Conservation (phyloP, 2,329 filamentous ascomycete species). For the Eutypa lata region DNA sequence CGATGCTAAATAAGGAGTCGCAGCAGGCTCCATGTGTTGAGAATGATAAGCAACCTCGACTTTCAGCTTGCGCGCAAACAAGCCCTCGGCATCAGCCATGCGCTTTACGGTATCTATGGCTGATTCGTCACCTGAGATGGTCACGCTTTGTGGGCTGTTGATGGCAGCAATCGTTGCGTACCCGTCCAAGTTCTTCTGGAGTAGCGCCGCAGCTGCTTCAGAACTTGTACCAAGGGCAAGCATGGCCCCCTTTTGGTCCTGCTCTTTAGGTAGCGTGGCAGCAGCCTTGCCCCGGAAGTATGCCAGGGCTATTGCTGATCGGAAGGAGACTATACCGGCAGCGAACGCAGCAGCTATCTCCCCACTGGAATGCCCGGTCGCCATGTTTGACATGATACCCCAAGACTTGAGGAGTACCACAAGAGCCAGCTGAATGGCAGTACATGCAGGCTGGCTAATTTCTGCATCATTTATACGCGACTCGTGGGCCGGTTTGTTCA, state of each 20-base stretch:
- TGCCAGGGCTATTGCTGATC: slow-evolving; percentile 20
- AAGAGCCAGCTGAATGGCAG: slow-evolving; percentile 35
- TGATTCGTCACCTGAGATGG: slow-evolving; percentile 26
- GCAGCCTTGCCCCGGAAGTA: slow-evolving; percentile 24
- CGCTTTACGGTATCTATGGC: slow-evolving; percentile 19
- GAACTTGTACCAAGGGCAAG: slow-evolving; percentile 14
- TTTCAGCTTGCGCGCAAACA: slow-evolving; percentile 29
- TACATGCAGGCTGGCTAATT: slow-evolving; percentile 33
- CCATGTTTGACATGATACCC: slow-evolving; percentile 20
- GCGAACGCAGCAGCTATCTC: slow-evolving; percentile 34
- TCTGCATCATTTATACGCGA: slow-evolving; percentile 24
- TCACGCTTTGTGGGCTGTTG: slow-evolving; percentile 24
- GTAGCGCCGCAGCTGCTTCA: slow-evolving; percentile 4
- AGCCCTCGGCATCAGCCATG: slow-evolving; percentile 4
- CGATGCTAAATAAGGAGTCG: slow-evolving; percentile 16
- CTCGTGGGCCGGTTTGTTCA: slow-evolving; percentile 11
- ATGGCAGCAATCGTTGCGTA: slow-evolving; percentile 10
- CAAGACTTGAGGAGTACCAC: slow-evolving; percentile 27
- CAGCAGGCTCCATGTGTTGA: slow-evolving; percentile 27
- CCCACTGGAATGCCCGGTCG: slow-evolving; percentile 31
- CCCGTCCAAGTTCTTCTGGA: slow-evolving; percentile 2
- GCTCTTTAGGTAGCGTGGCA: slow-evolving; percentile 1
- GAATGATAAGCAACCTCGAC: slow-evolving; percentile 37
- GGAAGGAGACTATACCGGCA: slow-evolving; percentile 21
- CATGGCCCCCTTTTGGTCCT: slow-evolving; percentile 17